These are phyloP conservation scores for Xylaria sp. DNA, from an alignment of 495 filamentous ascomycete species.

Conservation along the genomic window DNA sequence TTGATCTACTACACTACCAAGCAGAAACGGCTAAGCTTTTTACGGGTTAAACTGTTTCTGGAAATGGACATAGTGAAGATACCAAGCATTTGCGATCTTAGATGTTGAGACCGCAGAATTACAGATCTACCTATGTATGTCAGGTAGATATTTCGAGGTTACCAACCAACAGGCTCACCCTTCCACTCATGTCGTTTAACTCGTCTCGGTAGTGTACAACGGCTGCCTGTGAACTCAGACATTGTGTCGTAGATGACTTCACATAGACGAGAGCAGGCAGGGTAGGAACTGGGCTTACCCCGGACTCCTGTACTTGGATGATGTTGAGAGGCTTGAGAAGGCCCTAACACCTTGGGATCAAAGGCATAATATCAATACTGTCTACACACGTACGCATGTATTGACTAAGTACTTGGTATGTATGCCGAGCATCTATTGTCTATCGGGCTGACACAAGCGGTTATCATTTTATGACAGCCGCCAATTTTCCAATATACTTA, in stretches of 20 bases:
- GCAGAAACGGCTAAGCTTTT: conserved; percentile 8
- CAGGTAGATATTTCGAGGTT: neutral
- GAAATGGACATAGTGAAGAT: neutral
- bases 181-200: neutral
- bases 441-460: neutral
- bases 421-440: conserved; percentile 9
- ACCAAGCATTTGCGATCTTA: conserved; percentile 21
- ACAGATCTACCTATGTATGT: neutral
- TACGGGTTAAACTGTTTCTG: neutral
- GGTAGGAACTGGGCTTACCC: neutral
- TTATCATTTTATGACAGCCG: neutral
- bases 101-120: neutral
- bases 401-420: no score
- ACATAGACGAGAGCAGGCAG: neutral
- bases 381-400: neutral
- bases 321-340: neutral
- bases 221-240: neutral
- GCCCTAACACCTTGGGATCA: neutral
- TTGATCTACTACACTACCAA: neutral
- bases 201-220: neutral
- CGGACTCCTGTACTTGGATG: neutral
- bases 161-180: neutral
- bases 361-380: neutral
- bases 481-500: conserved; percentile 28
- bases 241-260: neutral